Evolutionary conservation across 768 basidiomycete genomes (phyloP).

Genomic region (Pisolithus sp.): DNA sequence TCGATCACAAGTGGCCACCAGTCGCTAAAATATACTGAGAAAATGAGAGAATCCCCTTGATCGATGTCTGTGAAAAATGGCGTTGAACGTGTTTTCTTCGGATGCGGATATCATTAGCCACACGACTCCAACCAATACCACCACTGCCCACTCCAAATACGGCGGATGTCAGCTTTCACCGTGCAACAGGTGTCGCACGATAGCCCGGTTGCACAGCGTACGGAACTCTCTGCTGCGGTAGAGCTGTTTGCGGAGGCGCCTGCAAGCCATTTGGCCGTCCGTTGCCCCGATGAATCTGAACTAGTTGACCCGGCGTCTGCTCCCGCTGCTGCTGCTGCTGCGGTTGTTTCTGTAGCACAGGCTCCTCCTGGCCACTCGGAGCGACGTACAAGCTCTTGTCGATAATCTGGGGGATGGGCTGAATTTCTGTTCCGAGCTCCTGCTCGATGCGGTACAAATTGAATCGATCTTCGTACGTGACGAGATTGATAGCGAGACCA

Average conservation of each 20-base stretch:
- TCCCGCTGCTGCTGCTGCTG: slow-evolving; percentile 27
- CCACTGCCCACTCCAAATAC: background rate
- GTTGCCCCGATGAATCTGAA: slow-evolving; percentile 17
- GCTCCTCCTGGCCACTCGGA: slow-evolving; percentile 45
- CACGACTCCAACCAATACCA: background rate
- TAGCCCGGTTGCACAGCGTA: slow-evolving; percentile 20
- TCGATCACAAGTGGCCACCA: slow-evolving; percentile 6
- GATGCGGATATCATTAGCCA: background rate
- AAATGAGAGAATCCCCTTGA: slow-evolving; percentile 8
- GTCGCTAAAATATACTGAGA: background rate
- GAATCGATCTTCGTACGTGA: slow-evolving; percentile 97
- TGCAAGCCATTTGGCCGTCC: slow-evolving; percentile 24
- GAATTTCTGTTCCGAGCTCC: slow-evolving; percentile 97
- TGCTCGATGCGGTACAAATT: slow-evolving; percentile 98
- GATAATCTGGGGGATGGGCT: slow-evolving; percentile 87
- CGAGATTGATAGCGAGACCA: slow-evolving; percentile 94
- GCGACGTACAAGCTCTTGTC: slow-evolving; percentile 93
- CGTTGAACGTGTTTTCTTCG: background rate
- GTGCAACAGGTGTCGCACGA: slow-evolving; percentile 23
- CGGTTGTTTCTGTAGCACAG: slow-evolving; percentile 37
- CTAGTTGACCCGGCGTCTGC: slow-evolving; percentile 19
- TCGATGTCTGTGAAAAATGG: background rate
- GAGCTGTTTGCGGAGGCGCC: slow-evolving; percentile 13
- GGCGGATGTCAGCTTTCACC: slow-evolving; percentile 14
- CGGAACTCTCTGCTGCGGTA: slow-evolving; percentile 13